Evolutionary conservation across 495 filamentous ascomycete species (phyloP).

Genomic region (Neurospora tetraspora): DNA sequence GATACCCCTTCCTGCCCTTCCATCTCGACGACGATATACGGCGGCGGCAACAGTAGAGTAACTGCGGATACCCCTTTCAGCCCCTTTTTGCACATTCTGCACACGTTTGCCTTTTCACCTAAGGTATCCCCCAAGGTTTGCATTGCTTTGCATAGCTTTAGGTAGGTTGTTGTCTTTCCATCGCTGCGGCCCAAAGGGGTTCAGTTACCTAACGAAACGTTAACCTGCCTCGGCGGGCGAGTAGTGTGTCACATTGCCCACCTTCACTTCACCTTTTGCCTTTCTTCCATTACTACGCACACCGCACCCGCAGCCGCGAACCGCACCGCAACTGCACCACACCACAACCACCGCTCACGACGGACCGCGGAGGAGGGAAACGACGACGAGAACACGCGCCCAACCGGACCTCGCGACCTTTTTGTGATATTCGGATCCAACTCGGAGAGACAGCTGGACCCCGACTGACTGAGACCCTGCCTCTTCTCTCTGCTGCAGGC

Average conservation of each 20-base stretch:
- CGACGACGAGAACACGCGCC: background rate
- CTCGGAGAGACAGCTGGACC: background rate
- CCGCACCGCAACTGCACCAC: background rate
- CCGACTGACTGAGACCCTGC: slow-evolving; percentile 1
- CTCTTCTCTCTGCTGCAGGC: slow-evolving; percentile 2
- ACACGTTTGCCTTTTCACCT: background rate
- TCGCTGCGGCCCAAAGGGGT: background rate
- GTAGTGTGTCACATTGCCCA: background rate
- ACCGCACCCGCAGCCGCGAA: background rate
- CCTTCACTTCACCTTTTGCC: background rate
- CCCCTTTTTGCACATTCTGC: background rate
- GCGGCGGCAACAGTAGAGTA: background rate
- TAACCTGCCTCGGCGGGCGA: background rate
- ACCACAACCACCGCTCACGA: background rate
- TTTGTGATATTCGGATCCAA: background rate
- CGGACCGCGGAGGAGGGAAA: background rate
- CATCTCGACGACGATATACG: background rate
- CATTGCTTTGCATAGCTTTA: background rate
- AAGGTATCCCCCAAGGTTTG: background rate
- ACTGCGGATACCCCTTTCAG: background rate
- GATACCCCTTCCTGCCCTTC: background rate
- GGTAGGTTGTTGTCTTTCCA: background rate
- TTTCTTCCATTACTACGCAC: background rate
- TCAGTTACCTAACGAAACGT: background rate
- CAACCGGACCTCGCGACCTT: background rate